Percentiles rank a stretch among this genome's conserved stretches.
Evolutionary conservation across 2,329 filamentous ascomycete genomes (phyloP).

Genomic region (Chrysoporthe puriensis): DNA sequence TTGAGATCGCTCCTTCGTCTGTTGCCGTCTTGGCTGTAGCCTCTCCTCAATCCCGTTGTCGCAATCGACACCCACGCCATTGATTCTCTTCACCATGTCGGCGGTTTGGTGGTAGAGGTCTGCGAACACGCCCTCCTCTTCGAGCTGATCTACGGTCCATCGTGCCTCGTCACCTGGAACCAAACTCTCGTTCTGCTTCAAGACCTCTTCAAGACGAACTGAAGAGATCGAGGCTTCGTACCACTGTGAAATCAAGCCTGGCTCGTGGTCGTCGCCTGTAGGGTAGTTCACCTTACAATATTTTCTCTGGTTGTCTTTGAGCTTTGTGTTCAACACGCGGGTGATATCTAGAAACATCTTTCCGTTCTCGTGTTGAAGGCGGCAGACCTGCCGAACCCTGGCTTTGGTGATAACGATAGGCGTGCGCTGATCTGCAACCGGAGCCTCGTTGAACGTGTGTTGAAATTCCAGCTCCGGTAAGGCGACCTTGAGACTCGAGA

Average conservation of each 20-base stretch:
- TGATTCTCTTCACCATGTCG: slow-evolving; percentile 36
- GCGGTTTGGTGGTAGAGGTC: slow-evolving; percentile 35
- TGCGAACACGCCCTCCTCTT: slow-evolving; percentile 30
- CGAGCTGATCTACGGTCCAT: slow-evolving; percentile 32
- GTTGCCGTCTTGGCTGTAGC: not conserved
- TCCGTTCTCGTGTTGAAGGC: slow-evolving; percentile 19
- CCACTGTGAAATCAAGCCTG: slow-evolving; percentile 32
- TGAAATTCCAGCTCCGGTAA: slow-evolving; percentile 12
- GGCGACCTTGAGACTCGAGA: slow-evolving; percentile 33
- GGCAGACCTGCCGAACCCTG: slow-evolving; percentile 23
- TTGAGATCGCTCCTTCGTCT: not conserved
- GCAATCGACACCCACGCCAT: slow-evolving; percentile 35
- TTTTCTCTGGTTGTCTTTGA: not conserved
- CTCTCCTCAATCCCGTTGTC: slow-evolving; percentile 18
- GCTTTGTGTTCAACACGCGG: slow-evolving; percentile 22
- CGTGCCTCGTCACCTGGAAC: slow-evolving; percentile 32
- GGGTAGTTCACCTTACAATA: slow-evolving; percentile 5
- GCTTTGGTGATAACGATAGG: slow-evolving; percentile 12
- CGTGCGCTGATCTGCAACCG: not conserved
- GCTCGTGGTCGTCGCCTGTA: slow-evolving; percentile 3
- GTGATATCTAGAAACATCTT: slow-evolving; percentile 33
- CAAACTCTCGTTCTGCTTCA: slow-evolving; percentile 34
- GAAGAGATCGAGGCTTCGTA: slow-evolving; percentile 38
- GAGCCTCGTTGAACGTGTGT: slow-evolving; percentile 5
- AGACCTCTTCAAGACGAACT: slow-evolving; percentile 32